Evolutionary conservation across 345 rosid genomes (phyloP).

Genomic region (Melastoma malabathricum): DNA sequence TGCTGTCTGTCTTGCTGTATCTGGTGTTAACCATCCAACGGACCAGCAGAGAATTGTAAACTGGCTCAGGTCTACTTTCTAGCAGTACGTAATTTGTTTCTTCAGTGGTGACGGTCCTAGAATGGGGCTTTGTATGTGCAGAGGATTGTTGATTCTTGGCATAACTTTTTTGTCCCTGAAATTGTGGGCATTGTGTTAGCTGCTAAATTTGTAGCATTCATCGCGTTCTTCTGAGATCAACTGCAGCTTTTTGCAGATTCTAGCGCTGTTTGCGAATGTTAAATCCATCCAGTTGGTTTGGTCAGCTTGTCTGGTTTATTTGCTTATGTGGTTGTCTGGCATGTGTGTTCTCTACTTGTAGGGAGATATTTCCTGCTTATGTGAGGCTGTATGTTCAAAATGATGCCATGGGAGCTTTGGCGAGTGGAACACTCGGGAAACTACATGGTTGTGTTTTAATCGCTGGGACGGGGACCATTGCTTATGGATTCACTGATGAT

Average conservation of each 20-base stretch:
- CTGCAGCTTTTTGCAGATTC: too few species aligned
- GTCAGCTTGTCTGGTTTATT: too few species aligned
- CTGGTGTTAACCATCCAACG: conserved; percentile 89
- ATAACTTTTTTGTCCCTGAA: too few species aligned
- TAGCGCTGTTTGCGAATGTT: too few species aligned
- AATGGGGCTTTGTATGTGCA: too few species aligned
- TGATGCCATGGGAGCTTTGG: conserved; percentile 89
- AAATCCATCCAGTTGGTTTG: too few species aligned
- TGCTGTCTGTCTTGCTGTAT: conserved; percentile 84
- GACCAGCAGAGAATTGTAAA: conserved; percentile 60
- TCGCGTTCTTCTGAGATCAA: too few species aligned
- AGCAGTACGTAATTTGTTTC: not conserved
- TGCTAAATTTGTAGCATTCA: too few species aligned
- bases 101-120: too few species aligned
- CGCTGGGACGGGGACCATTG: conserved; percentile 90
- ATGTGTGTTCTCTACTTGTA: conserved; percentile 9
- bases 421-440: conserved; percentile 91
- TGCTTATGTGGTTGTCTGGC: too few species aligned
- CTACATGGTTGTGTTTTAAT: conserved; percentile 92
- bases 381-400: conserved; percentile 70
- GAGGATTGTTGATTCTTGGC: too few species aligned
- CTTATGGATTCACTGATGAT: conserved; percentile 80
- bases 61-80: conserved; percentile 67
- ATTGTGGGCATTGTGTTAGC: too few species aligned
- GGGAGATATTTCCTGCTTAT: conserved; percentile 66